Evolutionary conservation across 75 land plant genomes (phyloP).

Genomic region (Ceratopteris richardii): DNA sequence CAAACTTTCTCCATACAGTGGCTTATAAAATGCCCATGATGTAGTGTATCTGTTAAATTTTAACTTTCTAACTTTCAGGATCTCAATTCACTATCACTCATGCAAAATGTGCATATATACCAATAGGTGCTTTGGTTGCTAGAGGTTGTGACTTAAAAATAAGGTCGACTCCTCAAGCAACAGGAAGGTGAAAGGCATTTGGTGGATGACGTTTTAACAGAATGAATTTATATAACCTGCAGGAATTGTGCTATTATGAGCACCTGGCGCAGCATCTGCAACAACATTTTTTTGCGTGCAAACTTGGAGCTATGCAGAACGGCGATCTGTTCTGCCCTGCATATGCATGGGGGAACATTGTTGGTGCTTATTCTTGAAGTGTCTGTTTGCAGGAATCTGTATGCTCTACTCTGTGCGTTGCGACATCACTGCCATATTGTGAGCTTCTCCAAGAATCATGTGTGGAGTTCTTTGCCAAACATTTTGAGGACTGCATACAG

Average conservation of each 20-base stretch:
- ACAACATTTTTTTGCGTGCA: conserved; percentile 41
- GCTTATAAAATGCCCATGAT: too few species aligned
- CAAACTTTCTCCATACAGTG: too few species aligned
- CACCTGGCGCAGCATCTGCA: conserved; percentile 45
- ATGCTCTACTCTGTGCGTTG: conserved; percentile 69
- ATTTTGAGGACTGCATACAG: conserved; percentile 83
- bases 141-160: background rate
- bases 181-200: conserved; percentile 3
- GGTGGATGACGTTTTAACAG: conserved; percentile 14
- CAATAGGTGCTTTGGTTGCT: too few species aligned
- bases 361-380: too few species aligned
- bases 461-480: conserved; percentile 69
- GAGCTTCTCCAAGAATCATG: conserved; percentile 76
- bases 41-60: too few species aligned
- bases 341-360: too few species aligned
- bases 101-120: too few species aligned
- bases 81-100: too few species aligned
- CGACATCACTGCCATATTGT: conserved; percentile 64
- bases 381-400: conserved; percentile 76
- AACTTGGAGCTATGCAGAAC: conserved; percentile 38
- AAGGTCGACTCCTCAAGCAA: conserved; percentile 6
- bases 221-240: conserved; percentile 50
- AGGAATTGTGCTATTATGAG: conserved; percentile 40
- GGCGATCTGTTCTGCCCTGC: conserved; percentile 9
- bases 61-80: too few species aligned